Base-by-base conservation (phyloP, 2,329 filamentous ascomycete species). In the Clonostachys sp. region DNA sequence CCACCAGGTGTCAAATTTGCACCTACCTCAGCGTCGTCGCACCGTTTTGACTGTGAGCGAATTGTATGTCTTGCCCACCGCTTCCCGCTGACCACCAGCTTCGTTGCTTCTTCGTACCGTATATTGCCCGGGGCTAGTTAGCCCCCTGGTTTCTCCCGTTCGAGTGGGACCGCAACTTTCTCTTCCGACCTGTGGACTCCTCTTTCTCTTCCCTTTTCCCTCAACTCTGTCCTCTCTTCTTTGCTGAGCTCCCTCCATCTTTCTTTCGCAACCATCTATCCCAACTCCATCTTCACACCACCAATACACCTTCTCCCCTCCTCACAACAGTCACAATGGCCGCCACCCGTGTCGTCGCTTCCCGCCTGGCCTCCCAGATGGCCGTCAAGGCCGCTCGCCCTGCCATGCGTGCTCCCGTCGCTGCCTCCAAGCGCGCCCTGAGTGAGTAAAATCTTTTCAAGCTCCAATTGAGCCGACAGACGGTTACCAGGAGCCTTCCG, bases 301-400 rank as follows among this genome's bases (percentile, higher is more conserved):
- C 53, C 48, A 50, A 49, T 47, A 54, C 50, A 52, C 51, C 53
- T 45, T 49, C 51, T 51, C 55, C 50, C 47, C 46, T 66, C 65
- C 67, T 66, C 64, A 64, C 56, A 74, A 71, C 76, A 76, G 74
- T 83, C 80, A 81, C 80, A 89, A 91, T 91, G 87, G 84, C 86
- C 72, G 83, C 86, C 72, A 76, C 82, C 71, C 86, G 87, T 76
- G 80, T 89, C 72, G 79, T 89, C 75, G 83, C 86, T 70, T 84
- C 85, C 66, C 83, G 87, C 73, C 80, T 90, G 78, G 84, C 86
- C 73, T 79, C 83, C 68, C 81, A 86, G 75, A 86, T 86, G 82
- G 82, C 84, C 70, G 74, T 78, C 75, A 88, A 87, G 83, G 84
- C 83, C 73, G 86, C 86, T 72, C 86, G 87, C 73, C 86, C 86